These are phyloP conservation scores for Lupinus albus DNA, from an alignment of 306 rosid species.

Conservation along the genomic window DNA sequence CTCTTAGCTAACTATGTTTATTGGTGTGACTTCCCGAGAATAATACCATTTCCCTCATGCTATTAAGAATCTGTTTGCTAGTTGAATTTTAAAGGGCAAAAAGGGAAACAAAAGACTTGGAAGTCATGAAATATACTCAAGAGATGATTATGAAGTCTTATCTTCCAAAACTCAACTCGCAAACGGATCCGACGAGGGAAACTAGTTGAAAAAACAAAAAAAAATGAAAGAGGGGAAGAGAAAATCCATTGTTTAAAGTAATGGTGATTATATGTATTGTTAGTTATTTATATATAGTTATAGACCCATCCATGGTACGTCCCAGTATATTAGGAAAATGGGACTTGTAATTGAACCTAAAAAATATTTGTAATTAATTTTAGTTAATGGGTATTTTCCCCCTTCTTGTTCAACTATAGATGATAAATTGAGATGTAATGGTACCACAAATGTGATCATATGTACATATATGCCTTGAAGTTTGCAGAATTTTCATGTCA, in stretches of 20 bases:
- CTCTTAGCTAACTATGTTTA: neutral
- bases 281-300: slow-evolving; percentile 19
- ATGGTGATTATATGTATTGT: slow-evolving; percentile 32
- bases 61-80: no score
- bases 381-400: slow-evolving; percentile 34
- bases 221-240: neutral
- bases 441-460: neutral
- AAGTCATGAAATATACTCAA: no score
- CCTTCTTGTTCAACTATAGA: slow-evolving; percentile 23
- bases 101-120: no score
- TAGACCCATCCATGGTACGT: slow-evolving; percentile 39
- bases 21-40: slow-evolving; percentile 17
- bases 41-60: neutral
- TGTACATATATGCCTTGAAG: neutral
- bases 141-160: no score
- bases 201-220: no score
- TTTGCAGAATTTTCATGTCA: neutral
- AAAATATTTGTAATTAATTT: slow-evolving; percentile 46
- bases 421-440: neutral
- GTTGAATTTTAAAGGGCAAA: no score
- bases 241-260: slow-evolving; percentile 31
- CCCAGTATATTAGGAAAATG: slow-evolving; percentile 51
- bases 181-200: no score
- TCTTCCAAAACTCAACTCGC: no score
- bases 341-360: slow-evolving; percentile 49